These are phyloP conservation scores for Camelina hispida DNA, from an alignment of 345 rosid genomes.

Conservation along the genomic window DNA sequence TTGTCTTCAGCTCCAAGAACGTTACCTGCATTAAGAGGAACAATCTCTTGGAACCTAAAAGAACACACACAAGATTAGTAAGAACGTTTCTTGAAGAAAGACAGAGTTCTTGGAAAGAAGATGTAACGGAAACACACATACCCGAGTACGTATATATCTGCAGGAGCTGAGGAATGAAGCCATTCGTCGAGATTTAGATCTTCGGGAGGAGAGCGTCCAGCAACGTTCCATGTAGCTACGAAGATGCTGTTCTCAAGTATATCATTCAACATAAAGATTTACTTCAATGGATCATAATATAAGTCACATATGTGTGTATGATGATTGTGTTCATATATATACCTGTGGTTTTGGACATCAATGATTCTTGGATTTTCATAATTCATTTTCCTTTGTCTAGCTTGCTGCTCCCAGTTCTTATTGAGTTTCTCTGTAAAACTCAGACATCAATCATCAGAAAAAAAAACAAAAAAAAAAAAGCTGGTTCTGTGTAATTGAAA, in stretches of 20 bases:
- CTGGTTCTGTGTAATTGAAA: background rate
- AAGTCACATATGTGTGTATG: background rate
- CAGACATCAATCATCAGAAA: constrained; percentile 12
- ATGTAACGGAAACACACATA: constrained; percentile 52
- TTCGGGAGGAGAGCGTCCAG: constrained; percentile 86
- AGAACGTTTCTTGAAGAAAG: constrained; percentile 26
- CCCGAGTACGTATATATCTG: constrained; percentile 98
- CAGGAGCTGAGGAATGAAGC: constrained; percentile 97
- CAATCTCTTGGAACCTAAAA: constrained; percentile 95
- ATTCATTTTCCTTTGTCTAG: constrained; percentile 78
- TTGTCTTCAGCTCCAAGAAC: constrained; percentile 98
- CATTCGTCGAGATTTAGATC: constrained; percentile 91
- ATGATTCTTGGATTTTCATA: constrained; percentile 92
- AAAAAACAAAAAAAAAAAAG: background rate
- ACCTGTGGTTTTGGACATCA: constrained; percentile 97
- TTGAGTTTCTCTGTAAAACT: constrained; percentile 71
- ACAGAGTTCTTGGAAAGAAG: background rate
- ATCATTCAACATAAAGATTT: constrained; percentile 8
- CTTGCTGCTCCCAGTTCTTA: constrained; percentile 70
- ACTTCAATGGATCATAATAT: constrained; percentile 4
- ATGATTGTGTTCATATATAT: background rate
- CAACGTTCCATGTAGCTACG: constrained; percentile 97
- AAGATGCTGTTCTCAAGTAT: constrained; percentile 69
- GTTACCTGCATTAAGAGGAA: constrained; percentile 96
- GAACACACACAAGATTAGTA: constrained; percentile 3